Percentiles rank a stretch among this genome's conserved stretches.
phyloP scores from a whole-genome alignment of 441 rosid species.

The Capsella rubella region DNA sequence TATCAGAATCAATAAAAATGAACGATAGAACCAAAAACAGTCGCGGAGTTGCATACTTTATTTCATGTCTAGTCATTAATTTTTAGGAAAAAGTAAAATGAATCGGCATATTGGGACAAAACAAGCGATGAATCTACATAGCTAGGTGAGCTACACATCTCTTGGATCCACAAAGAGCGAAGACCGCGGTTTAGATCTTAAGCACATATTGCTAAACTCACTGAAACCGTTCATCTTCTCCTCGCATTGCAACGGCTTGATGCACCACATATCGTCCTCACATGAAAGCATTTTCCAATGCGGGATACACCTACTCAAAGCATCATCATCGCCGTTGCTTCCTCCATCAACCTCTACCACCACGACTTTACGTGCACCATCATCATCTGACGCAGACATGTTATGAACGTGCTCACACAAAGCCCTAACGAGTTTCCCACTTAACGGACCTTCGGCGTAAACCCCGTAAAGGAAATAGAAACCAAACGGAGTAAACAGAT shows the following conservation, averaged over 20 bases:
- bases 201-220: conserved; percentile 44
- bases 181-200: conserved; percentile 42
- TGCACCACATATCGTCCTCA: conserved; percentile 87
- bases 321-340: conserved; percentile 32
- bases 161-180: conserved; percentile 85
- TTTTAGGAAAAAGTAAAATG: background rate
- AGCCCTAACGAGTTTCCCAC: conserved; percentile 57
- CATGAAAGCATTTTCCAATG: conserved; percentile 78
- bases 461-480: conserved; percentile 80
- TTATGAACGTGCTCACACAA: conserved; percentile 67
- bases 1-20: background rate
- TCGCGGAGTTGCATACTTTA: background rate
- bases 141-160: conserved; percentile 62
- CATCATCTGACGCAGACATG: conserved; percentile 59
- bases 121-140: background rate
- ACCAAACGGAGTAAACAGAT: conserved; percentile 70
- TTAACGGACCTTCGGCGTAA: conserved; percentile 58
- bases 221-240: conserved; percentile 35
- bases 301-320: conserved; percentile 54
- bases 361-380: conserved; percentile 58
- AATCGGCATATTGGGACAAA: background rate
- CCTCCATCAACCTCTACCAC: conserved; percentile 69
- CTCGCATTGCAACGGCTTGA: conserved; percentile 62
- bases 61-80: background rate
- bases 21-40: background rate